These are phyloP conservation scores for Aspergillus terreus DNA, from an alignment of 2,329 filamentous ascomycete genomes.

Conservation along the genomic window DNA sequence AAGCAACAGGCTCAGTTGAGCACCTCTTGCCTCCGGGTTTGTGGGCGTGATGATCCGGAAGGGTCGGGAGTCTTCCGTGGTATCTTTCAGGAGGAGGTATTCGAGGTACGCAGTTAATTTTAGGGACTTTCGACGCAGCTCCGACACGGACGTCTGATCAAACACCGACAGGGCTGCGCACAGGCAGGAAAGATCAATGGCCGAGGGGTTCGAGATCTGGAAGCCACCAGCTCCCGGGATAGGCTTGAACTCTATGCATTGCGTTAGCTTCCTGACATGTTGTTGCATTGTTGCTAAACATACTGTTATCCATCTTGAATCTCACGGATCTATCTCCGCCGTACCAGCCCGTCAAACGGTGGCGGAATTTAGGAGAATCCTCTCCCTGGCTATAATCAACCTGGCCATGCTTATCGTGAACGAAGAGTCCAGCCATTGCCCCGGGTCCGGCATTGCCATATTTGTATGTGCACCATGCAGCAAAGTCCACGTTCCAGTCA, in stretches of 20 bases:
- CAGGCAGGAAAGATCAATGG: constrained; percentile 70
- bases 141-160: constrained; percentile 63
- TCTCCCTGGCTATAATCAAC: constrained; percentile 38
- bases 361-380: constrained; percentile 53
- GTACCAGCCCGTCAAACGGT: constrained; percentile 77
- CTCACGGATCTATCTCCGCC: constrained; percentile 70
- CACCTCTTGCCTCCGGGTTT: constrained; percentile 64
- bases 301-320: constrained; percentile 73
- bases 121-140: constrained; percentile 66
- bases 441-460: constrained; percentile 84
- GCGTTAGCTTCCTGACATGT: constrained; percentile 5
- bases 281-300: constrained; percentile 8
- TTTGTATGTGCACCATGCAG: constrained; percentile 91
- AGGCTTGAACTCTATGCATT: constrained; percentile 60
- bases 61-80: constrained; percentile 32
- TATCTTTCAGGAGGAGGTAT: constrained; percentile 51
- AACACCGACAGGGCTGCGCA: constrained; percentile 70
- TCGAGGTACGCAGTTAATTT: constrained; percentile 74
- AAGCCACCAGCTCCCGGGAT: constrained; percentile 74
- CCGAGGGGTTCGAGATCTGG: constrained; percentile 76
- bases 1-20: constrained; percentile 74
- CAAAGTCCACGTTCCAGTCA: constrained; percentile 87
- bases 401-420: constrained; percentile 67
- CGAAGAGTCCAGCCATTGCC: constrained; percentile 71
- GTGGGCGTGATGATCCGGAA: constrained; percentile 66